Base-by-base conservation (phyloP, 495 filamentous ascomycete genomes). In the Penicillium tannophilum region DNA sequence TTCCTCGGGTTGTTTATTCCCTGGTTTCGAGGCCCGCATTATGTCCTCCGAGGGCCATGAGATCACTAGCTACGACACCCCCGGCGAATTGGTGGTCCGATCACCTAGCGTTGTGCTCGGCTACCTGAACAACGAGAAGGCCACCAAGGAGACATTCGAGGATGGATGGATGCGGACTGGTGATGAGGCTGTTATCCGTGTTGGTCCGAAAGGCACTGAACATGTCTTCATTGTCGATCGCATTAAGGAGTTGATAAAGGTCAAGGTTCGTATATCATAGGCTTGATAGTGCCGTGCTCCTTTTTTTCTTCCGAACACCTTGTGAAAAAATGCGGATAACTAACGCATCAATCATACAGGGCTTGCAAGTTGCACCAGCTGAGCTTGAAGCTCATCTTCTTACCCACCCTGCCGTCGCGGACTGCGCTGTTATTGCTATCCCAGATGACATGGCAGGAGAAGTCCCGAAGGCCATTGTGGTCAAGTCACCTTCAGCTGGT, bases 171-270 rank as follows among this genome's bases (percentile, higher is more conserved):
- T 96, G 81, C 82, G 82, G 20, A 97, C 92, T 1, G 92, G 92
- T 23, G 92, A 97, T 64, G 91, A 95, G 66, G 92, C 87, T 1
- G 79, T 92, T 11, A 74, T 96, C 23, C 77, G 81, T 16, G 80
- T 84, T 68, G 72, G 82, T 16, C 82, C 88, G 0, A 72, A 76
- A 6, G 88, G 87, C 9, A 73, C 87, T 50, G 90, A 96, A 70
- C 92, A 97, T 66, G 61, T 95, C 35, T 86, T 87, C 61, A 89
- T 97, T 43, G 89, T 92, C 3, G 92, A 97, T 67, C 84, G 92
- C 2, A 87, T 97, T 65, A 97, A 97, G 79, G 92, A 97, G 72
- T 76, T 97, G 53, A 95, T 97, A 76, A 97, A 97, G 73, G 88
- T 92, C 64, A 96, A 95, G 84, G 90, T 91, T 72, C 42, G 81